A percentile compares a stretch with the other conserved stretches of the same genome.
Evolutionary conservation across 202 grass and related monocot species (phyloP).

Genomic region (Carex sylvatica): DNA sequence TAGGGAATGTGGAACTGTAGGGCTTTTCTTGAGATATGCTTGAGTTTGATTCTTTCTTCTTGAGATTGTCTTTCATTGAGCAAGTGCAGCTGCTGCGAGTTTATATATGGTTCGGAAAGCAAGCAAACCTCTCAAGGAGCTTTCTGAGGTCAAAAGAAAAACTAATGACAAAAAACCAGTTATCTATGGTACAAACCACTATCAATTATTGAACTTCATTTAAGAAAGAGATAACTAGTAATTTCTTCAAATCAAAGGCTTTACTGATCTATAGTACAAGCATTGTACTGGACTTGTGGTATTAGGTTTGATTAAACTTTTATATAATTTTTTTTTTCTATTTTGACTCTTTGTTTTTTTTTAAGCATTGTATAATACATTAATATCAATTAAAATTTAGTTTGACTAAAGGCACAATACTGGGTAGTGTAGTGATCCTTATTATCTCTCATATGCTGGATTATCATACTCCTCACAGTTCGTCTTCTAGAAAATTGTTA

Average conservation of each 20-base stretch:
- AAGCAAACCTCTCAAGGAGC: conserved; percentile 76
- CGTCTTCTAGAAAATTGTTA: not conserved
- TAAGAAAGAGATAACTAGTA: not conserved
- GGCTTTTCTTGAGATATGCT: too few species aligned
- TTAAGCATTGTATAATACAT: not conserved
- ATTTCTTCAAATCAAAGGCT: not conserved
- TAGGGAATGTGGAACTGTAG: too few species aligned
- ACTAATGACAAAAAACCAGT: conserved; percentile 58
- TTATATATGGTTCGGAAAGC: conserved; percentile 38
- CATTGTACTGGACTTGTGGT: not conserved
- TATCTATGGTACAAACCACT: conserved; percentile 38
- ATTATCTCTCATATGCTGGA: not conserved
- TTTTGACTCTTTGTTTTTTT: not conserved
- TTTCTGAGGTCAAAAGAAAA: conserved; percentile 75
- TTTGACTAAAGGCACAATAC: not conserved
- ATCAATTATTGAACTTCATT: not conserved
- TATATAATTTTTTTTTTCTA: not conserved
- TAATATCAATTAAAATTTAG: not conserved
- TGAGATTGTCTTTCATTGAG: too few species aligned
- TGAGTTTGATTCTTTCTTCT: too few species aligned
- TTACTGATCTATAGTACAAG: not conserved
- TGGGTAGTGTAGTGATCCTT: not conserved
- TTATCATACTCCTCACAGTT: not conserved
- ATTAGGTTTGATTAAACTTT: not conserved
- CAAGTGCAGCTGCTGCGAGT: conserved; percentile 26